Base-by-base conservation (phyloP, 495 filamentous ascomycete genomes). In the Neurospora africana region DNA sequence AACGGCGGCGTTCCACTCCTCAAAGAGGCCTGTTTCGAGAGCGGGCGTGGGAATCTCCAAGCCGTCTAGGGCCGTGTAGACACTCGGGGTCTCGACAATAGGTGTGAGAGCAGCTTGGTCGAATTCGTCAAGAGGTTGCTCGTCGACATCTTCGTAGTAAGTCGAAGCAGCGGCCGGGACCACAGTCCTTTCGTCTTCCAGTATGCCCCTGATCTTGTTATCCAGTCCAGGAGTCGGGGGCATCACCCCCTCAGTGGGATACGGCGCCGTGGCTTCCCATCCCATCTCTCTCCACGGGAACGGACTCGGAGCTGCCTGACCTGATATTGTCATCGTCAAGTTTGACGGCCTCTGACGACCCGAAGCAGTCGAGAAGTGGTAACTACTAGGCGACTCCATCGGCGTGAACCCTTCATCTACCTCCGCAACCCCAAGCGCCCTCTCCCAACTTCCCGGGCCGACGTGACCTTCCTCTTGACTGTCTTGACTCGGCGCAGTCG, bases 401-500 rank as follows among this genome's bases (percentile, higher is more conserved):
- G 53, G 53, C 6, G 53, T 61, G 53, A 61, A 61, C 53, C 53
- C 53, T 15, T 61, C 53, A 17, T 61, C 53, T 6, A 61, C 13
- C 27, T 61, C 71, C 1, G 65, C 77, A 11, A 38, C 70, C 2
- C 47, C 68, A 33, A 75, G 33, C n/a, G 58, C 69, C 65, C 61
- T 72, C 72, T 77, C 69, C 79, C 79, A 73, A 72, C 79, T 76
- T 1, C 69, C 70, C 53, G 53, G 53, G 15, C 53, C 53, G 2
- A 61, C 53, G 17, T 61, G 53, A 27, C 27, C 53, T 61, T 61
- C 23, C 13, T 58, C 53, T 61, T 61, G 70, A 68, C 82, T 85
- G 58, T 72, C 78, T 21, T 80, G 75, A 41, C 79, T 82, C n/a
- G 79, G 78, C 21, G 80, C 53, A 61, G 53, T 73, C 2, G 79